Conservation (phyloP, 2,329 filamentous ascomycete genomes). For the Paecilomyces dactylethromorphus region DNA sequence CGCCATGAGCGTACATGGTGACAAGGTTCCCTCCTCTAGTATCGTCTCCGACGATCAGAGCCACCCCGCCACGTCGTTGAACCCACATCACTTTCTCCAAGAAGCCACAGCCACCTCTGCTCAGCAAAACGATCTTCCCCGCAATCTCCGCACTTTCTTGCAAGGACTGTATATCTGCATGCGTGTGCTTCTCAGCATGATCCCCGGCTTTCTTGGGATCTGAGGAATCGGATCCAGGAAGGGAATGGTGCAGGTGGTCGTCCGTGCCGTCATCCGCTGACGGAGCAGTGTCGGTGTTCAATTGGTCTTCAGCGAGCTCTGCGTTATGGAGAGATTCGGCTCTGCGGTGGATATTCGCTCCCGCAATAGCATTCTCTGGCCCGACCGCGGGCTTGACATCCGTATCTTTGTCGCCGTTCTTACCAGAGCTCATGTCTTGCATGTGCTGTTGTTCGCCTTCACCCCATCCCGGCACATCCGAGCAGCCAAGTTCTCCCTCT, state of each 20-base stretch:
- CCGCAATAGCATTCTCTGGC: slow-evolving; percentile 3
- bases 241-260: slow-evolving; percentile 65
- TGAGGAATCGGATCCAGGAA: slow-evolving; percentile 37
- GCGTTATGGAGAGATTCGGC: slow-evolving; percentile 17
- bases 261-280: slow-evolving; percentile 69
- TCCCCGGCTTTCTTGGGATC: slow-evolving; percentile 27
- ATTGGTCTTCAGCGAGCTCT: slow-evolving; percentile 11
- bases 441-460: slow-evolving; percentile 47
- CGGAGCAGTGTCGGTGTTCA: slow-evolving; percentile 11
- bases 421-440: slow-evolving; percentile 12
- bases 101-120: slow-evolving; percentile 91
- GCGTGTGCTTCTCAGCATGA: slow-evolving; percentile 36
- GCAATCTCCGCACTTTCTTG: slow-evolving; percentile 89
- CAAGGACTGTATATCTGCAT: slow-evolving; percentile 85
- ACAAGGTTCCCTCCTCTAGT: slow-evolving; percentile 81
- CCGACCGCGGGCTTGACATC: slow-evolving; percentile 5
- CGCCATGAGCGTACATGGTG: slow-evolving; percentile 96
- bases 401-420: slow-evolving; percentile 13
- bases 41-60: slow-evolving; percentile 90
- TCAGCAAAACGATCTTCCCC: slow-evolving; percentile 86
- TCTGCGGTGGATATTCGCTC: slow-evolving; percentile 11
- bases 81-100: slow-evolving; percentile 97
- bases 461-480: slow-evolving; percentile 85
- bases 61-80: slow-evolving; percentile 80
- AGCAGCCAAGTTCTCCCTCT: slow-evolving; percentile 87